Base-by-base conservation (phyloP, 1,284 basidiomycete genomes). In the Ustilago trichophora region DNA sequence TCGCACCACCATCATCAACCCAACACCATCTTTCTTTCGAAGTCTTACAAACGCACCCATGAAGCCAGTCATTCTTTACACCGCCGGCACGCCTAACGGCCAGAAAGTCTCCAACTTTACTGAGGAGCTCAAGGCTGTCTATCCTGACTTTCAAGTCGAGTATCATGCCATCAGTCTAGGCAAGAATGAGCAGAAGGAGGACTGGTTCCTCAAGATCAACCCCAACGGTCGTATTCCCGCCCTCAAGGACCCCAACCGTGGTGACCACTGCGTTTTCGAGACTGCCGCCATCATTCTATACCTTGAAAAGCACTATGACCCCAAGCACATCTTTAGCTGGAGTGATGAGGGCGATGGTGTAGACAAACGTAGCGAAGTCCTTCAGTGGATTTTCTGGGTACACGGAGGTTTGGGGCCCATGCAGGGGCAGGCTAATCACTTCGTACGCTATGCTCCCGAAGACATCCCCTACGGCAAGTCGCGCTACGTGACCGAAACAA, bases 91-190 rank as follows among this genome's bases (percentile, higher is more conserved):
- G n/a, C 73, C 92, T 0, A 80, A 81, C 47, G 98, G 96, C 94
- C 98, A 98, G 83, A 88, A 88, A 7, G 90, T 95, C 83, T 98
- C 98, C 82, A 96, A 97, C 80, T 93, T 91, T 3, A 85, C 98
- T 54, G 96, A 98, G 80, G 85, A 86, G 2, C 83, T 98, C 15
- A 67, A 72, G 38, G 74, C 57, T 21, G 63, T 76, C 46, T 68
- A 76, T 55, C 57, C 53, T 8, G 46, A 45, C 11, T 72, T 76
- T 45, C 44, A 62, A 34, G 74, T 68, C 58, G 72, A 75, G 32
- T 56, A 51, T 21, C 90, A 91, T 72, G 88, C 87, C 0, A 87
- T 93, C 54, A 83, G 98, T 27, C 92, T 97, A 75, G 85, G 87
- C 34, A 98, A 98, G 81, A 93, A 70, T 36, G 40, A 63, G 32